Conservation (phyloP, 441 rosid genomes). For the Adansonia madagascariensis region DNA sequence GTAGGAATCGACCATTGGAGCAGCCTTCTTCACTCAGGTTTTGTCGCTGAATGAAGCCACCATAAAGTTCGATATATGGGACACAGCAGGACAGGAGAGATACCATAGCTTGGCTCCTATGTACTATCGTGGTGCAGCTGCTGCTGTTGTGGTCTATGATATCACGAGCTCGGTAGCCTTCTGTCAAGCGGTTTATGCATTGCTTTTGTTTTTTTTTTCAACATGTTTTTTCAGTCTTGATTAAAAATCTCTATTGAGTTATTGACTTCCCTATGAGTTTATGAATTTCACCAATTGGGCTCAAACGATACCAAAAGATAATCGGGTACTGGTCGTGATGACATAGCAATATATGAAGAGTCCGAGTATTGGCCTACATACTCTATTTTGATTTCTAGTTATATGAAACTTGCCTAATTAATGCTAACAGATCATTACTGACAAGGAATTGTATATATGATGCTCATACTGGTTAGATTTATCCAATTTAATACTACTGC, state of each 20-base stretch:
- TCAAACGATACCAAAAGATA: not conserved
- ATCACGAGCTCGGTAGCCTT: conserved; percentile 64
- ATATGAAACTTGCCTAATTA: not conserved
- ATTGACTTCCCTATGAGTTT: not conserved
- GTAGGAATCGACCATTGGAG: conserved; percentile 83
- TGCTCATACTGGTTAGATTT: too few species aligned
- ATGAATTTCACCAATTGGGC: not conserved
- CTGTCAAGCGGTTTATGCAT: not conserved
- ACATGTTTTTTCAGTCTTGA: not conserved
- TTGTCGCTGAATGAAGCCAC: conserved; percentile 65
- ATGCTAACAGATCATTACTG: not conserved
- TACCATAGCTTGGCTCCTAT: conserved; percentile 88
- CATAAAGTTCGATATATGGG: conserved; percentile 84
- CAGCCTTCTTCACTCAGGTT: conserved; percentile 83
- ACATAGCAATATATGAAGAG: not conserved
- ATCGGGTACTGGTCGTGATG: not conserved
- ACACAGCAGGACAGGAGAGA: conserved; percentile 82
- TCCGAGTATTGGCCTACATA: not conserved
- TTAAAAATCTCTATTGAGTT: too few species aligned
- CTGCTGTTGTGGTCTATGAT: conserved; percentile 78
- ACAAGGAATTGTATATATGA: not conserved
- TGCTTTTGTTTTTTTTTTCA: not conserved
- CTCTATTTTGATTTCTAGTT: not conserved
- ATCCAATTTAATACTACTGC: not conserved
- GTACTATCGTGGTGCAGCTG: conserved; percentile 88